These are phyloP conservation scores for Globisporangium barbulae DNA, from an alignment of 352 stramenopile species.

Conservation along the genomic window DNA sequence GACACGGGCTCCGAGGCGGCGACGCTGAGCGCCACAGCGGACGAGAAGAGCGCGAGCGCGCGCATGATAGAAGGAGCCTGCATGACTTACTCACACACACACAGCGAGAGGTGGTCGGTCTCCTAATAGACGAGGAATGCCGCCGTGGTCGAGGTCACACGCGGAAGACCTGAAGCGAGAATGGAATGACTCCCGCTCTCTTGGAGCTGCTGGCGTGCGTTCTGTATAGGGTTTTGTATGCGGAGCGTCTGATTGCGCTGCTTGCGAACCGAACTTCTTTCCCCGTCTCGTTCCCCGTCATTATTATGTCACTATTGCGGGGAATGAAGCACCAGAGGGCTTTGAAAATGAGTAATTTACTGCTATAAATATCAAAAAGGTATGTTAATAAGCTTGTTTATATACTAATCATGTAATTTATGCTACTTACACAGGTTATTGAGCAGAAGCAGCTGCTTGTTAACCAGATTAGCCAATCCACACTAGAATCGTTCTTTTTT, in stretches of 20 bases:
- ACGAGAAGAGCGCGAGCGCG: conserved; percentile 10
- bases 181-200: background rate
- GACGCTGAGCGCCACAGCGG: conserved; percentile 10
- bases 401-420: too few relatives aligned
- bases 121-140: conserved; percentile 7
- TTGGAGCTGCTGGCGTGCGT: background rate
- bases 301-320: background rate
- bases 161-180: background rate
- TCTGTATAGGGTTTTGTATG: conserved; percentile 9
- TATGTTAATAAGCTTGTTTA: too few relatives aligned
- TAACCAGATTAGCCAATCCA: background rate
- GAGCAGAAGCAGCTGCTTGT: background rate
- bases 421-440: background rate
- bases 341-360: background rate
- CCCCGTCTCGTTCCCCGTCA: background rate
- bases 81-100: background rate
- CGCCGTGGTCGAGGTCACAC: background rate
- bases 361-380: too few relatives aligned
- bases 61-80: conserved; percentile 8
- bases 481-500: background rate
- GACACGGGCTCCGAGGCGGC: conserved; percentile 16
- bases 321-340: background rate
- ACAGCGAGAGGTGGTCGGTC: background rate
- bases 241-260: conserved; percentile 8
- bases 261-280: conserved; percentile 1